Evolutionary conservation across 2,329 filamentous ascomycete genomes (phyloP).

Genomic region (Beauveria rudraprayagi): DNA sequence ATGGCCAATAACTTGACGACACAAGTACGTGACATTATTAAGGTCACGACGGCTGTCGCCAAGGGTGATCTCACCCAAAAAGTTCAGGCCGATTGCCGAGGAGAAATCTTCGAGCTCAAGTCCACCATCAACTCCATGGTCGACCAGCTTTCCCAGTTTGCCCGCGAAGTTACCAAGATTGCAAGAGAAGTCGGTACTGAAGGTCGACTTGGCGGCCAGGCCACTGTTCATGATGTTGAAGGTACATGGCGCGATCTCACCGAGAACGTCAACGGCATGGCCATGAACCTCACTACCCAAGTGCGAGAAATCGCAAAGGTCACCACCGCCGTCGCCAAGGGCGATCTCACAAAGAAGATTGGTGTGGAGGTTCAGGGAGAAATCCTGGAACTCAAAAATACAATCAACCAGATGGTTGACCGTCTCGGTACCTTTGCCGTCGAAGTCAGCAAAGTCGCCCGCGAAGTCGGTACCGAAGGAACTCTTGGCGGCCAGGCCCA

Average conservation of each 20-base stretch:
- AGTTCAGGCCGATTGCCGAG: constrained; percentile 85
- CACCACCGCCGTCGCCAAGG: constrained; percentile 88
- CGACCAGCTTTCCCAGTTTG: constrained; percentile 93
- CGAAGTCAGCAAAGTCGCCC: constrained; percentile 90
- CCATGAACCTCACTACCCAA: constrained; percentile 94
- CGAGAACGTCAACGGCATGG: constrained; percentile 96
- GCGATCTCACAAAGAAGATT: constrained; percentile 93
- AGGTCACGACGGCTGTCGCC: constrained; percentile 63
- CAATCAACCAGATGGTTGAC: constrained; percentile 98
- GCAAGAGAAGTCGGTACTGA: constrained; percentile 95
- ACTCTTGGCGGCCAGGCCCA: constrained; percentile 89
- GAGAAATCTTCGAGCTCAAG: constrained; percentile 90
- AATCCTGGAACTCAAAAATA: constrained; percentile 91
- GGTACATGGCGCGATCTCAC: constrained; percentile 96
- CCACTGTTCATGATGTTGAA: constrained; percentile 91
- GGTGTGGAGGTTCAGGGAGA: constrained; percentile 89
- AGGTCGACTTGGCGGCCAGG: constrained; percentile 86
- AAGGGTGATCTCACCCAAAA: constrained; percentile 93
- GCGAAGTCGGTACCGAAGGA: constrained; percentile 93
- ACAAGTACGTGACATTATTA: constrained; percentile 91
- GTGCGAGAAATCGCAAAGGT: constrained; percentile 97
- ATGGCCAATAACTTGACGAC: constrained; percentile 85
- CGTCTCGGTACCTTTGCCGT: constrained; percentile 92
- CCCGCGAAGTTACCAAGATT: constrained; percentile 92
- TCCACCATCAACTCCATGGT: constrained; percentile 99